Evolutionary conservation across 352 stramenopile genomes (phyloP).

Genomic region (Phytophthora citrophthora): DNA sequence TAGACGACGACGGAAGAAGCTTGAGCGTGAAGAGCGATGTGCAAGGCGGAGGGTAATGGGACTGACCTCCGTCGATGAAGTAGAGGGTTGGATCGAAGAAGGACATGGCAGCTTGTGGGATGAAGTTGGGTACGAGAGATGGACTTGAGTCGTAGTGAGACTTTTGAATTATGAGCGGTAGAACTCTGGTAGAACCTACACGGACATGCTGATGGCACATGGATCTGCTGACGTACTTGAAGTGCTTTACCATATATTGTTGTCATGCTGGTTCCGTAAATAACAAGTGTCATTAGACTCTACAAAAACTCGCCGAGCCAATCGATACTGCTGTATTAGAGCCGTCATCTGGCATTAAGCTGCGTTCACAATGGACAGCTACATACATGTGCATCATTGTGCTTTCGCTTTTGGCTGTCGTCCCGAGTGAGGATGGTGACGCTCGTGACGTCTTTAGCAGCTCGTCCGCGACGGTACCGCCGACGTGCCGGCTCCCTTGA

Average conservation of each 20-base stretch:
- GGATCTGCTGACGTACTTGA: too few species aligned
- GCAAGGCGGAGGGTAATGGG: constrained; percentile 63
- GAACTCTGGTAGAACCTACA: neutral
- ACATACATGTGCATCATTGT: too few species aligned
- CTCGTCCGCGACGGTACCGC: constrained; percentile 12
- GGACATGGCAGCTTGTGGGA: too few species aligned
- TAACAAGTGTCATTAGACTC: too few species aligned
- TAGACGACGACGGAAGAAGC: constrained; percentile 27
- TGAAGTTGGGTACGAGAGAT: too few species aligned
- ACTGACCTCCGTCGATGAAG: constrained; percentile 40
- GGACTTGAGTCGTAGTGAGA: constrained; percentile 19
- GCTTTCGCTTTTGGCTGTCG: constrained; percentile 13
- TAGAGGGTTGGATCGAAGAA: constrained; percentile 49
- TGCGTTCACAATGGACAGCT: too few species aligned
- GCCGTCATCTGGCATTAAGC: too few species aligned
- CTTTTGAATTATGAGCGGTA: constrained; percentile 20
- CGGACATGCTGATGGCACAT: neutral
- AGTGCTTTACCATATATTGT: too few species aligned
- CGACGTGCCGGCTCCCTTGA: constrained; percentile 27
- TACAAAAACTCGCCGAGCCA: too few species aligned
- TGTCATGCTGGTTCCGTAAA: too few species aligned
- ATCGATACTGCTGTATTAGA: too few species aligned
- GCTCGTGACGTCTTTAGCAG: constrained; percentile 21
- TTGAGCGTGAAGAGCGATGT: constrained; percentile 41
- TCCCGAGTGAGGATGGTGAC: constrained; percentile 33